Percentiles rank a stretch among this genome's conserved stretches.
These are phyloP conservation scores for Salix viminalis DNA, from an alignment of 345 rosid genomes.

Conservation along the genomic window DNA sequence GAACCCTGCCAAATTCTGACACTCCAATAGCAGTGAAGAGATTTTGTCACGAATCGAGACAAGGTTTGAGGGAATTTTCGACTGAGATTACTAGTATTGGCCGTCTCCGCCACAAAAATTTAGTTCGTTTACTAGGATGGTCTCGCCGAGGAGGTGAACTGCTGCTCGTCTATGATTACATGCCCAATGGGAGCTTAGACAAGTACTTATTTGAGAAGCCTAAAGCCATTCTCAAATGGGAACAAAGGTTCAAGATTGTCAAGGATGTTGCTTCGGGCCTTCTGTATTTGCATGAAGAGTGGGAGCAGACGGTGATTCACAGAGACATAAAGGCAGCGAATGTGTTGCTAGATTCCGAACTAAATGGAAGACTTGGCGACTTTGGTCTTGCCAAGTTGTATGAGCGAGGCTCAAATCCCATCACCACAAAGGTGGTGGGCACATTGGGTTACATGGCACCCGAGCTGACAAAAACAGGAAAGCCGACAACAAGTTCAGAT, in stretches of 20 bases:
- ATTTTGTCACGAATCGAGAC: constrained; percentile 63
- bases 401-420: neutral
- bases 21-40: constrained; percentile 63
- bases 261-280: constrained; percentile 85
- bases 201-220: constrained; percentile 68
- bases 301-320: constrained; percentile 90
- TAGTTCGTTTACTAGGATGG: constrained; percentile 85
- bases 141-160: constrained; percentile 58
- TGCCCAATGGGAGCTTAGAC: constrained; percentile 92
- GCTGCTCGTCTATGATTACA: constrained; percentile 74
- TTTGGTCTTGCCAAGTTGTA: neutral
- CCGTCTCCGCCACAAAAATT: constrained; percentile 79
- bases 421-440: neutral
- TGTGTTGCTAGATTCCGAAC: constrained; percentile 51
- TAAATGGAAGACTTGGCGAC: constrained; percentile 12
- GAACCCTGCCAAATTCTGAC: constrained; percentile 39
- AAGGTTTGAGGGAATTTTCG: constrained; percentile 67
- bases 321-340: constrained; percentile 89
- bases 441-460: neutral
- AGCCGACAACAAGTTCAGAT: neutral
- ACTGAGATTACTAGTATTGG: constrained; percentile 88
- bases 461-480: neutral
- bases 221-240: constrained; percentile 56
- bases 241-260: constrained; percentile 65
- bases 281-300: constrained; percentile 81